A percentile compares a stretch with the other conserved stretches of the same genome.
These are phyloP conservation scores for Solanum gracilifrons DNA, from an alignment of 257 asterid species.

Conservation along the genomic window DNA sequence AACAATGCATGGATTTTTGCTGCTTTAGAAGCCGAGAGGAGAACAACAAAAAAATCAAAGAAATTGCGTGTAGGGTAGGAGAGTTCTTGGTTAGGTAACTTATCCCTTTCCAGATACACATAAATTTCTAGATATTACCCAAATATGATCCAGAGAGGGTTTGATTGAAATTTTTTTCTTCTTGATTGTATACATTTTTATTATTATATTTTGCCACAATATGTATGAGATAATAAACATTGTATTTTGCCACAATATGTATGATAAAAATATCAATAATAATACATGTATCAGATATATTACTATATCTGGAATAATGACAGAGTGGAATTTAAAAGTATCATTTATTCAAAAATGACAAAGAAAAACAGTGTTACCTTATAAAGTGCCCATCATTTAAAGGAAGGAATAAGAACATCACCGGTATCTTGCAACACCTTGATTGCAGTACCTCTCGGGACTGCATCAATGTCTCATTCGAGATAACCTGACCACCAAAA, in stretches of 20 bases:
- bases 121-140: not conserved
- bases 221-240: not conserved
- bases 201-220: not conserved
- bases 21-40: not conserved
- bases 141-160: not conserved
- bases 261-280: not conserved
- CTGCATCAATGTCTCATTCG: too few species aligned
- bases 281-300: not conserved
- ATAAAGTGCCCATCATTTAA: slow-evolving; percentile 72
- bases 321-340: not conserved
- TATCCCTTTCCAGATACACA: not conserved
- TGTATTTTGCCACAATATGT: not conserved
- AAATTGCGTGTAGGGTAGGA: not conserved
- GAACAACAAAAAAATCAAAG: not conserved
- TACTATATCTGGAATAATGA: not conserved
- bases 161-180: not conserved
- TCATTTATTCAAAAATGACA: not conserved
- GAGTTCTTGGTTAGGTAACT: not conserved
- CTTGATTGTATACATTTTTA: not conserved
- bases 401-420: slow-evolving; percentile 78
- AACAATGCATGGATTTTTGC: not conserved
- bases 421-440: slow-evolving; percentile 65
- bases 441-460: slow-evolving; percentile 7
- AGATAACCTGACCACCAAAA: slow-evolving; percentile 66
- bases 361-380: slow-evolving; percentile 29